Evolutionary conservation across 2,329 filamentous ascomycete species (phyloP).

Genomic region (Nannizziopsis barbatae): DNA sequence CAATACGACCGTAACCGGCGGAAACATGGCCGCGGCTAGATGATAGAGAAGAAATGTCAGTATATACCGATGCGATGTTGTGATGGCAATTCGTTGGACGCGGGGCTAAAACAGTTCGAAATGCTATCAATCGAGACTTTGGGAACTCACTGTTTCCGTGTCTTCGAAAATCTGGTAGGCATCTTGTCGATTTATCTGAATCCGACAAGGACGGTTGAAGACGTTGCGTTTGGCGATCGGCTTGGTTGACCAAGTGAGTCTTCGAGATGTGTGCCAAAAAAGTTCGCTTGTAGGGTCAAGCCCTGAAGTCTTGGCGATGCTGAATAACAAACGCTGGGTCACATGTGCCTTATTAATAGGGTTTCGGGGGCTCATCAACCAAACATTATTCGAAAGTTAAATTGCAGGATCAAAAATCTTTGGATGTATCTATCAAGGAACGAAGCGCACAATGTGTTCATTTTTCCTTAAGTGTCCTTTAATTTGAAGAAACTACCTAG

Average conservation of each 20-base stretch:
- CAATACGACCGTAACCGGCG: slow-evolving; percentile 94
- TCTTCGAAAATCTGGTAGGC: slow-evolving; percentile 43
- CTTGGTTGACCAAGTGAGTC: slow-evolving; percentile 12
- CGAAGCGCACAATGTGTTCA: no score
- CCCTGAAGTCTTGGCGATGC: slow-evolving; percentile 10
- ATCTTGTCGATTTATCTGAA: slow-evolving; percentile 37
- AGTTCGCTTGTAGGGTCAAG: slow-evolving; percentile 14
- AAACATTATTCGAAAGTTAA: no score
- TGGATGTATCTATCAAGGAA: no score
- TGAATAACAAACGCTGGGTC: no score
- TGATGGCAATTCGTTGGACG: neutral
- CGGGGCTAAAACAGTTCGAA: neutral
- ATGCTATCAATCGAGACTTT: neutral
- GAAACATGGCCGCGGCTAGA: slow-evolving; percentile 90
- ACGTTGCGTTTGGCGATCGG: slow-evolving; percentile 27
- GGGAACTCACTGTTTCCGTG: slow-evolving; percentile 38
- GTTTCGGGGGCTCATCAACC: no score
- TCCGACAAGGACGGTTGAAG: slow-evolving; percentile 31
- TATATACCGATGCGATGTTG: neutral
- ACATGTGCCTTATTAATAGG: no score
- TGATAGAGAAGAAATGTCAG: slow-evolving; percentile 5
- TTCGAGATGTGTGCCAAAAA: slow-evolving; percentile 14
- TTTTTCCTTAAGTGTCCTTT: neutral
- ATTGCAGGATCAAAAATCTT: no score
- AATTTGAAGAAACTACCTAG: slow-evolving; percentile 4